These are phyloP conservation scores for Diversispora epigaea DNA, from an alignment of 192 early-diverging fungal species.

Conservation along the genomic window DNA sequence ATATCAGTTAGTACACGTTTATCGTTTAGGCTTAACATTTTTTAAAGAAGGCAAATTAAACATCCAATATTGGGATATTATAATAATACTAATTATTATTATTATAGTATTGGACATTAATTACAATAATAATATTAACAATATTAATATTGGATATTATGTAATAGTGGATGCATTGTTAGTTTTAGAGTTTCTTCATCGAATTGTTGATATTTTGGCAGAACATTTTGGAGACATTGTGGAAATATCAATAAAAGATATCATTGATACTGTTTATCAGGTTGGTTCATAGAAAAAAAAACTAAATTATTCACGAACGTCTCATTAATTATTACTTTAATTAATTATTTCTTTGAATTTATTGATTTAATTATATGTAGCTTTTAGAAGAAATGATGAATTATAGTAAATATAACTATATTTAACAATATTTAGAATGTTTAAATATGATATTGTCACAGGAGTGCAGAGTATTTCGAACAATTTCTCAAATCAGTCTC, in stretches of 20 bases:
- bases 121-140: background rate
- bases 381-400: constrained; percentile 94
- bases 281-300: constrained; percentile 35
- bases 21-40: constrained; percentile 73
- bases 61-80: background rate
- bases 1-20: constrained; percentile 65
- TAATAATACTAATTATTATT: too few species aligned
- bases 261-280: constrained; percentile 89
- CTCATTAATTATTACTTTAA: background rate
- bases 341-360: constrained; percentile 11
- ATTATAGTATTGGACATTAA: constrained; percentile 21
- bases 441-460: too few species aligned
- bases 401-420: constrained; percentile 60
- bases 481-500: too few species aligned
- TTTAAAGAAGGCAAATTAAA: constrained; percentile 66
- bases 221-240: constrained; percentile 85
- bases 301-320: background rate
- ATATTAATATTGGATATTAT: background rate
- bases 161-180: constrained; percentile 71
- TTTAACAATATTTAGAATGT: background rate
- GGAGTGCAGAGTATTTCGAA: too few species aligned
- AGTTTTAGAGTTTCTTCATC: constrained; percentile 84
- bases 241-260: constrained; percentile 83
- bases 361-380: constrained; percentile 37
- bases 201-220: constrained; percentile 71